Percentiles rank a stretch among this genome's conserved stretches.
phyloP scores from a whole-genome alignment of 2,329 filamentous ascomycete species.

The Endothia cerciana region DNA sequence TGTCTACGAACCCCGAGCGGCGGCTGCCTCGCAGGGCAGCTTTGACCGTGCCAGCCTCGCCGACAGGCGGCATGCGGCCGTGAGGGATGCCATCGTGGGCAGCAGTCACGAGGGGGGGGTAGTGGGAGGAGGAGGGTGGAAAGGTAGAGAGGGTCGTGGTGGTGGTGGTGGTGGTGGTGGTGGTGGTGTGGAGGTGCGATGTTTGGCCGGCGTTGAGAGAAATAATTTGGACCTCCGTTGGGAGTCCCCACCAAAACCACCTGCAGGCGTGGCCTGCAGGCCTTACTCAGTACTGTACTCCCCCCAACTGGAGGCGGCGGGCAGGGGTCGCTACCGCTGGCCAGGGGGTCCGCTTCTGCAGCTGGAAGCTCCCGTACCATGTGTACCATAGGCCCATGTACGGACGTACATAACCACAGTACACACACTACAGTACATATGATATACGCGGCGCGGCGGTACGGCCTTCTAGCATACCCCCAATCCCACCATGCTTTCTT shows the following conservation, averaged over 20 bases:
- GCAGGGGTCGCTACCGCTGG: neutral
- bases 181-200: slow-evolving; percentile 1
- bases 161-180: slow-evolving; percentile 32
- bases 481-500: too few species aligned
- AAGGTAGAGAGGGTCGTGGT: slow-evolving; percentile 29
- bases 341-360: neutral
- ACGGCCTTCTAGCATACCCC: too few species aligned
- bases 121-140: slow-evolving; percentile 14
- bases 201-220: slow-evolving; percentile 13
- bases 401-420: too few species aligned
- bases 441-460: too few species aligned
- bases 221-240: slow-evolving; percentile 30
- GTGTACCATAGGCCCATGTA: too few species aligned
- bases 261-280: too few species aligned
- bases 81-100: slow-evolving; percentile 67
- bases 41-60: slow-evolving; percentile 61
- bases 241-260: too few species aligned
- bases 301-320: too few species aligned
- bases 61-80: slow-evolving; percentile 66
- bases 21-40: slow-evolving; percentile 54
- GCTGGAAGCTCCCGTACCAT: neutral
- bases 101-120: slow-evolving; percentile 29
- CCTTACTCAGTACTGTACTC: too few species aligned
- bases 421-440: too few species aligned
- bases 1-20: slow-evolving; percentile 58